A percentile compares a stretch with the other conserved stretches of the same genome.
Conservation (phyloP, 805 yeast species). For the Lachancea sp. region DNA sequence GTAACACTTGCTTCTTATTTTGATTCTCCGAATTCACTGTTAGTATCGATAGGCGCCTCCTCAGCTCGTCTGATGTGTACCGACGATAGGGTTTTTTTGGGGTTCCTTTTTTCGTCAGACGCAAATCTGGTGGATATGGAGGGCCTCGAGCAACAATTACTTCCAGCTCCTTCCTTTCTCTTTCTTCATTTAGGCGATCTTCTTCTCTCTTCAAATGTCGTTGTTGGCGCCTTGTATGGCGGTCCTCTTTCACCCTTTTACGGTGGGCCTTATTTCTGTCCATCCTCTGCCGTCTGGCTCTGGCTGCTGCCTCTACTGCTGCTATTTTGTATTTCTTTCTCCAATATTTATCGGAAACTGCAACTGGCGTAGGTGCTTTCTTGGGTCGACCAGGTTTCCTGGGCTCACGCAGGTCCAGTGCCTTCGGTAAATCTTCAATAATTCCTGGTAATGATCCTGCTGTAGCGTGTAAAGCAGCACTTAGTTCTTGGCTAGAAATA, state of each 20-base stretch:
- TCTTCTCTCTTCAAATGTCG: conserved; percentile 18
- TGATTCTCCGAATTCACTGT: no score
- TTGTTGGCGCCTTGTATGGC: conserved; percentile 14
- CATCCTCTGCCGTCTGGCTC: conserved; percentile 23
- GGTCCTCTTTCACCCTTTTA: conserved; percentile 11
- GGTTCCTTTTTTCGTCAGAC: conserved; percentile 28
- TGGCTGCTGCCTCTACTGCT: conserved; percentile 26
- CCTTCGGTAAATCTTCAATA: conserved; percentile 1
- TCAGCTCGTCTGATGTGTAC: conserved; percentile 30
- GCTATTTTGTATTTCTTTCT: conserved; percentile 20
- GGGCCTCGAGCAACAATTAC: conserved; percentile 31
- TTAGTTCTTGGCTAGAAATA: conserved; percentile 3
- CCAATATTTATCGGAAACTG: conserved; percentile 13
- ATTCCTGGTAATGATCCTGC: not conserved
- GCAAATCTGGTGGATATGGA: conserved; percentile 30
- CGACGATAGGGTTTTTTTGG: conserved; percentile 33
- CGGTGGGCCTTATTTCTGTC: conserved; percentile 17
- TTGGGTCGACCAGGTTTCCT: conserved; percentile 2
- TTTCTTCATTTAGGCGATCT: conserved; percentile 18
- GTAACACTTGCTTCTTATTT: no score
- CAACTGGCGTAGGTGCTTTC: conserved; percentile 2
- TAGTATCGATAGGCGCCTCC: conserved; percentile 11
- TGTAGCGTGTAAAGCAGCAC: conserved; percentile 5
- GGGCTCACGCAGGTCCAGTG: not conserved
- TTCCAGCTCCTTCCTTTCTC: conserved; percentile 26